Base-by-base conservation (phyloP, 202 grass and related monocot genomes). In the Dendrocalamus latiflorus region DNA sequence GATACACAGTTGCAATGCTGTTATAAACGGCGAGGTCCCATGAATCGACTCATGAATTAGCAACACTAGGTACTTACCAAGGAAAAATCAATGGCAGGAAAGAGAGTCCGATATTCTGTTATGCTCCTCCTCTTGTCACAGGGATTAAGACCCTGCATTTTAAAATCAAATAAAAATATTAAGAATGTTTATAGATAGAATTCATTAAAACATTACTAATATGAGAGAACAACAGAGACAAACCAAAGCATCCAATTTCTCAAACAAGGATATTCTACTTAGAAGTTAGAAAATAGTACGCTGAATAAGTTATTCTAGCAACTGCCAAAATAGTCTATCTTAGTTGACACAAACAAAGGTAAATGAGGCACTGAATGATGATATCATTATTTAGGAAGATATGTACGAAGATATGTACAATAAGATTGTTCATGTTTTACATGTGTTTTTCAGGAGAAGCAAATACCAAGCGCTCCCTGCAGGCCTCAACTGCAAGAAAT, bases 101-200 rank as follows among this genome's bases (percentile, higher is more conserved):
- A 98, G 56, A 87, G 68, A 79, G 80, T 42, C 17, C 20, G 87
- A 60, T 98, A 95, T 67, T 98, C 91, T 63, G 79, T 90, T 82
- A 98, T 75, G 81, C 91, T 95, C 78, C 93, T 95, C 83, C 95
- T 88, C 83, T 91, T 95, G 77, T 98, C 95, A 79, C 95, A 98
- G 68, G 91, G 95, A 84, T 95, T 61, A 56, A 87, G 66, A 75
- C 93, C 95, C 95, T 98, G 75, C 51, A 90, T 76, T 83, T 56
- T 20, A 74, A 11, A 39, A 48, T 65, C 38, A 18, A 59, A 76
- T 5, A 68, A 77, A 72, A 36, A 72, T 33, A 24, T 47, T 74
- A 56, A 33, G 9, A 59, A 72, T 25, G 13, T 75, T 25, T 58
- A 38, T 48, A 39, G 4, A 53, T 4, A 81, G 16, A 55, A 54